Evolutionary conservation across 805 yeast species (phyloP).

Genomic region (Kuraishia ogatae): DNA sequence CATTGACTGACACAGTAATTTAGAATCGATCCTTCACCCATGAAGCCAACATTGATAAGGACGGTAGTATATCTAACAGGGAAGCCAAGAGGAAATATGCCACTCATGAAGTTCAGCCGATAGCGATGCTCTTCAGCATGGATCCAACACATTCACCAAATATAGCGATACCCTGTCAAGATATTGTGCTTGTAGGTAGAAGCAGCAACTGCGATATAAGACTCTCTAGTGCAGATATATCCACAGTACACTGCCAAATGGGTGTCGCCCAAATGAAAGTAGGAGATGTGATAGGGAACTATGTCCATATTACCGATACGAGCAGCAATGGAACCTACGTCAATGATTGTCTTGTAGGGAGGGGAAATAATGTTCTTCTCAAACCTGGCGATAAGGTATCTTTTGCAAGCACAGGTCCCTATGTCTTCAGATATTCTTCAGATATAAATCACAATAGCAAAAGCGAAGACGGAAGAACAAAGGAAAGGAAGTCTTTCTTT

Average conservation of each 20-base stretch:
- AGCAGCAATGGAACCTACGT: conserved; percentile 62
- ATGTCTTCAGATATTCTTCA: conserved; percentile 17
- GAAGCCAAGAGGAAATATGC: neutral
- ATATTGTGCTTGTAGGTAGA: conserved; percentile 31
- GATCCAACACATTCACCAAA: conserved; percentile 2
- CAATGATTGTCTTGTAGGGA: conserved; percentile 46
- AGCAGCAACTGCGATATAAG: conserved; percentile 52
- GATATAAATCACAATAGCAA: conserved; percentile 4
- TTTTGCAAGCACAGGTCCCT: conserved; percentile 32
- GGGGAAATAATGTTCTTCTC: conserved; percentile 37
- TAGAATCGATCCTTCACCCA: neutral
- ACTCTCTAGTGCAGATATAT: conserved; percentile 40
- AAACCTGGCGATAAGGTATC: conserved; percentile 57
- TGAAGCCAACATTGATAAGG: neutral
- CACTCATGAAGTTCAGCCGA: neutral
- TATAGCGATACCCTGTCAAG: conserved; percentile 3
- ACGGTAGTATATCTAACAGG: neutral
- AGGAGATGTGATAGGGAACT: conserved; percentile 22
- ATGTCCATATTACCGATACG: conserved; percentile 43
- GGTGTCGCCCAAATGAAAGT: conserved; percentile 29
- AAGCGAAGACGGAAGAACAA: conserved; percentile 8
- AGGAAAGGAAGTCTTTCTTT: conserved; percentile 33
- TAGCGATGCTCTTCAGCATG: conserved; percentile 4
- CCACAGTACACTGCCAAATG: conserved; percentile 56
- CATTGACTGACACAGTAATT: neutral